Conservation (phyloP, 1,139 yeast genomes). For the Yamadazyma conglobata region DNA sequence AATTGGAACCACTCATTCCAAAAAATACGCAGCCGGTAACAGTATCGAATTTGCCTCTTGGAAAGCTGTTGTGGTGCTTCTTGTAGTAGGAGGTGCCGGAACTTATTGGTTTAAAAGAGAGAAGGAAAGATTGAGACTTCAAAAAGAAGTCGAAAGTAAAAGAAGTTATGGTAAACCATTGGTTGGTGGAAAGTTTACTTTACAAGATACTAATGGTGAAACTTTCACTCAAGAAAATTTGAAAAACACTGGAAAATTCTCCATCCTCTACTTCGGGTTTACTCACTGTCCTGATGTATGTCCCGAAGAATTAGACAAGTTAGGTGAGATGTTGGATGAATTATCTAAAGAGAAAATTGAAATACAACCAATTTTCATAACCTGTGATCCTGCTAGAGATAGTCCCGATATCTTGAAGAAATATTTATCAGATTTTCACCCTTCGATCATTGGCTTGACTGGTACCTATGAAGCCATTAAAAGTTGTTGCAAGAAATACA, state of each 20-base stretch:
- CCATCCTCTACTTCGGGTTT: slow-evolving; percentile 87
- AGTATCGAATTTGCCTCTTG: slow-evolving; percentile 77
- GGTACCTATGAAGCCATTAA: slow-evolving; percentile 86
- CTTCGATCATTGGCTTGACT: slow-evolving; percentile 82
- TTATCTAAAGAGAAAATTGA: slow-evolving; percentile 58
- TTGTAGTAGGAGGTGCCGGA: slow-evolving; percentile 65
- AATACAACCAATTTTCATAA: slow-evolving; percentile 82
- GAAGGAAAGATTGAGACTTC: slow-evolving; percentile 67
- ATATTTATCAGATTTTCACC: slow-evolving; percentile 84
- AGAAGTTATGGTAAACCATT: slow-evolving; percentile 89
- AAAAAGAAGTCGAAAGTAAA: slow-evolving; percentile 78
- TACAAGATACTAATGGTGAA: slow-evolving; percentile 68
- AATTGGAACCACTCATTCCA: slow-evolving; percentile 35
- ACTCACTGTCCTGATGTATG: slow-evolving; percentile 98
- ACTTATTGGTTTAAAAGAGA: slow-evolving; percentile 69
- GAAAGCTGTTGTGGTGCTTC: slow-evolving; percentile 71
- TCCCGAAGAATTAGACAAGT: slow-evolving; percentile 93
- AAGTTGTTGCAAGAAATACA: slow-evolving; percentile 76
- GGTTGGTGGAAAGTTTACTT: slow-evolving; percentile 84
- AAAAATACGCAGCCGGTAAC: slow-evolving; percentile 31
- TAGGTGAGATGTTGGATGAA: slow-evolving; percentile 71
- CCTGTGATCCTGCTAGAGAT: slow-evolving; percentile 96
- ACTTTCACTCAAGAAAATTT: slow-evolving; percentile 74
- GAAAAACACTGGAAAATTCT: slow-evolving; percentile 47
- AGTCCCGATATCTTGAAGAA: slow-evolving; percentile 76